A percentile compares a stretch with the other conserved stretches of the same genome.
phyloP scores from a whole-genome alignment of 768 basidiomycete species.

The Termitomyces sp. region DNA sequence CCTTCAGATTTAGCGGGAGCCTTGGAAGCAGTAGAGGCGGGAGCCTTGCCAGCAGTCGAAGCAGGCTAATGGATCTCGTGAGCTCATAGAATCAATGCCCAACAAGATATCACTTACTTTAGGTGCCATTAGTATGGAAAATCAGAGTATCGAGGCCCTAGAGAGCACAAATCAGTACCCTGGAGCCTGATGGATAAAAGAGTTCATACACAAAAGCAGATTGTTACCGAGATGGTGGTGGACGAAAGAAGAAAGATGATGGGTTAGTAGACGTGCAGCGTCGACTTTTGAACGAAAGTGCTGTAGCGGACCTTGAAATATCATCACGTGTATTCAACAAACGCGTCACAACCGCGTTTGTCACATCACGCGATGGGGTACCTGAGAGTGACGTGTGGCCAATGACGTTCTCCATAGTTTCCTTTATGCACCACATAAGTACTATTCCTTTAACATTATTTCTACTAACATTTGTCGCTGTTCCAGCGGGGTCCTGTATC shows the following conservation, averaged over 20 bases:
- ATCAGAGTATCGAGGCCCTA: neutral
- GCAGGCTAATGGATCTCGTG: constrained; percentile 37
- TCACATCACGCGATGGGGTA: constrained; percentile 12
- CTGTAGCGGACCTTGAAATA: constrained; percentile 15
- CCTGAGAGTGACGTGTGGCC: too few species aligned
- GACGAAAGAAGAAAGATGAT: constrained; percentile 14
- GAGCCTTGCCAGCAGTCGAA: constrained; percentile 61
- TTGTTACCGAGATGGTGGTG: constrained; percentile 19
- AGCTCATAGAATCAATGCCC: neutral
- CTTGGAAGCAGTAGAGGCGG: constrained; percentile 40
- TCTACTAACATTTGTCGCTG: too few species aligned
- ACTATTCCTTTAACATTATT: too few species aligned
- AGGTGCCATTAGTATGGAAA: constrained; percentile 23
- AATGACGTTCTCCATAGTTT: too few species aligned
- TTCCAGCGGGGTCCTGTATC: too few species aligned
- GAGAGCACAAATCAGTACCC: neutral
- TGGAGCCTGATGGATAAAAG: neutral
- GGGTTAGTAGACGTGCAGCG: constrained; percentile 13
- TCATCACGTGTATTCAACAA: constrained; percentile 14
- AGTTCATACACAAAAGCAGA: neutral
- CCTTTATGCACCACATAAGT: too few species aligned
- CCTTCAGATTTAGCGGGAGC: constrained; percentile 43
- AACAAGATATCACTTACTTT: constrained; percentile 19
- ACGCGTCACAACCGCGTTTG: constrained; percentile 10
- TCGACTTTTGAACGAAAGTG: constrained; percentile 11